phyloP scores from a whole-genome alignment of 2,329 filamentous ascomycete species.

The Ceratocystis ficicola region DNA sequence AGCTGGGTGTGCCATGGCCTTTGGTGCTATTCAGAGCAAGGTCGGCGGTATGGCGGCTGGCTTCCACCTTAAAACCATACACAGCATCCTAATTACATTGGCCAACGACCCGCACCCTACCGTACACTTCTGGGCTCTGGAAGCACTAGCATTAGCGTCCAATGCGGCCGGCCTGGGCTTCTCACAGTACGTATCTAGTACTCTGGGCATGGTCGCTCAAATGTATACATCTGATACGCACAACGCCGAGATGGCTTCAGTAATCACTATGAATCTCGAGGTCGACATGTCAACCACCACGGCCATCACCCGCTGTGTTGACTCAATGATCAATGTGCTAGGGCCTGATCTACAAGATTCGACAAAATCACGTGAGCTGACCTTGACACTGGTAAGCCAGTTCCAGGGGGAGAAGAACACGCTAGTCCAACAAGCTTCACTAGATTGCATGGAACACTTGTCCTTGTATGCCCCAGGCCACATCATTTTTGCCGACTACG shows the following conservation, averaged over 20 bases:
- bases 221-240: constrained; percentile 87
- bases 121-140: constrained; percentile 92
- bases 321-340: constrained; percentile 92
- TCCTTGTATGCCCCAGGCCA: constrained; percentile 83
- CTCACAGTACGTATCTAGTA: constrained; percentile 77
- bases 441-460: constrained; percentile 78
- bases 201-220: constrained; percentile 85
- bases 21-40: constrained; percentile 87
- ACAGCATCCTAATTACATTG: constrained; percentile 96
- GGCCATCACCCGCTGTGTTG: constrained; percentile 74
- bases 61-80: constrained; percentile 89
- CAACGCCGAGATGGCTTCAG: constrained; percentile 66
- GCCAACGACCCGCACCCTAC: constrained; percentile 90
- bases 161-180: constrained; percentile 90
- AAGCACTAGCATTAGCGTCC: constrained; percentile 72
- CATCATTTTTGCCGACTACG: constrained; percentile 73
- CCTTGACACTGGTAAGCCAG: constrained; percentile 71
- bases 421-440: constrained; percentile 60
- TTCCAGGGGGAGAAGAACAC: constrained; percentile 65
- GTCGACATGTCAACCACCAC: constrained; percentile 70
- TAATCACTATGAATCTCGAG: constrained; percentile 82
- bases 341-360: constrained; percentile 91
- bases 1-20: constrained; percentile 84
- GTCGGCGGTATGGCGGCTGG: constrained; percentile 96
- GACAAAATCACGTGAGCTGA: constrained; percentile 79